These are phyloP conservation scores for Colletotrichum lupini DNA, from an alignment of 2,329 filamentous ascomycete genomes.

Conservation along the genomic window DNA sequence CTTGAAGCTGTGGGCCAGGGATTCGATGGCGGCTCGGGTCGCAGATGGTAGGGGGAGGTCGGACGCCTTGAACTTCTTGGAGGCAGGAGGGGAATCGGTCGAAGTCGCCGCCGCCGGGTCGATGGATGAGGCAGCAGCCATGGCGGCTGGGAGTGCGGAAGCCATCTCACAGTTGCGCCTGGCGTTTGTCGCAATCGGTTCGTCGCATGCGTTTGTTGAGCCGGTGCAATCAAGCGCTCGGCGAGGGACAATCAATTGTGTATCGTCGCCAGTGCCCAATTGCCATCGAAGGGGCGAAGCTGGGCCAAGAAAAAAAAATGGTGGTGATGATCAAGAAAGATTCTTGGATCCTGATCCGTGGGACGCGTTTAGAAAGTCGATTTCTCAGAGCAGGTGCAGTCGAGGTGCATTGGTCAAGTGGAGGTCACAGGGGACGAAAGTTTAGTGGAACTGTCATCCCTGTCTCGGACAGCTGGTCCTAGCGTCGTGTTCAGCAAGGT, in stretches of 20 bases:
- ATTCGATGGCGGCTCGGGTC: constrained; percentile 80
- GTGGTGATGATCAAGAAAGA: constrained; percentile 5
- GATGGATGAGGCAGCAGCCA: constrained; percentile 15
- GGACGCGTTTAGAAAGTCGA: constrained; percentile 22
- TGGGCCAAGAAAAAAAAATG: background rate
- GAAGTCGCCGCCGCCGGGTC: background rate
- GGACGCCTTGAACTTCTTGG: constrained; percentile 74
- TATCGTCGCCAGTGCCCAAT: background rate
- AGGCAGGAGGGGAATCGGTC: constrained; percentile 2
- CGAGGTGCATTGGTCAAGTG: background rate
- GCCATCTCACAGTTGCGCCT: constrained; percentile 12
- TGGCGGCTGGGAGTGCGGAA: constrained; percentile 1
- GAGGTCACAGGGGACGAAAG: constrained; percentile 11
- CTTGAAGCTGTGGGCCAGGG: constrained; percentile 83
- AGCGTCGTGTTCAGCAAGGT: background rate
- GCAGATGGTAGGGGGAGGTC: constrained; percentile 79
- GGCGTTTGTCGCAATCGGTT: background rate
- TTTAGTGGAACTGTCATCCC: constrained; percentile 13
- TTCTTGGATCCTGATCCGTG: background rate
- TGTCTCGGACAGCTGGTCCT: background rate
- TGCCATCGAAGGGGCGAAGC: background rate
- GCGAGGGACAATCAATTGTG: background rate
- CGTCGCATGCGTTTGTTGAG: background rate
- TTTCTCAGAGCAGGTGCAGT: constrained; percentile 18
- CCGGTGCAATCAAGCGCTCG: background rate